Percentiles rank a stretch among this genome's conserved stretches.
Conservation (phyloP, 768 basidiomycete genomes). For the Agrocybe praecox region DNA sequence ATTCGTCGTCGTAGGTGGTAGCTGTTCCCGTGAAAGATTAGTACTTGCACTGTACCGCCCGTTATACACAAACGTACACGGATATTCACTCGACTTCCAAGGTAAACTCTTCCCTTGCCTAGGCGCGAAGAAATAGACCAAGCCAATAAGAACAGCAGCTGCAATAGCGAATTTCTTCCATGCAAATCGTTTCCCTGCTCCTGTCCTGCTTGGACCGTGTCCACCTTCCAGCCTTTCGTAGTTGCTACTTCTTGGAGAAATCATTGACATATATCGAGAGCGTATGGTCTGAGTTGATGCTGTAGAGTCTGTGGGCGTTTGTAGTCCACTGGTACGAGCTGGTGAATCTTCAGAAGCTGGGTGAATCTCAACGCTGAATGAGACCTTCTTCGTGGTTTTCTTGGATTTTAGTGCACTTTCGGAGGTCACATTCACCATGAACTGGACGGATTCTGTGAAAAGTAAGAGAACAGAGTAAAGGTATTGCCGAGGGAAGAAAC, state of each 20-base stretch:
- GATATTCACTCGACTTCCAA: slow-evolving; percentile 15
- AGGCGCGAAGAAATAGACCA: slow-evolving; percentile 74
- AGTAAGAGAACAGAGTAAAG: too few relatives aligned
- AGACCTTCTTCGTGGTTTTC: slow-evolving; percentile 12
- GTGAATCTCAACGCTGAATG: slow-evolving; percentile 14
- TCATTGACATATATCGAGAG: slow-evolving; percentile 17
- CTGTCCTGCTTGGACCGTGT: slow-evolving; percentile 44
- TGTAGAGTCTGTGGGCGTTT: slow-evolving; percentile 7
- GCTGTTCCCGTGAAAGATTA: not conserved
- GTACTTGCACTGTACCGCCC: not conserved
- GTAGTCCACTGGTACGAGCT: slow-evolving; percentile 9
- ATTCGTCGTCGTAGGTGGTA: slow-evolving; percentile 14
- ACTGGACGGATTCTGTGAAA: not conserved
- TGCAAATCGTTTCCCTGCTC: slow-evolving; percentile 31
- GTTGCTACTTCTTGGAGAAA: slow-evolving; percentile 30
- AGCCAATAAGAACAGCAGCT: slow-evolving; percentile 52
- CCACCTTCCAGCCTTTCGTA: slow-evolving; percentile 34
- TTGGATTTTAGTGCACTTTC: slow-evolving; percentile 13
- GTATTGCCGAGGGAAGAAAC: too few relatives aligned
- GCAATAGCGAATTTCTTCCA: slow-evolving; percentile 75
- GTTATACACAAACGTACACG: slow-evolving; percentile 6
- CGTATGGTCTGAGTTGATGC: slow-evolving; percentile 9
- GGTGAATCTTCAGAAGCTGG: slow-evolving; percentile 4
- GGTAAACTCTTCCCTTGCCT: slow-evolving; percentile 28
- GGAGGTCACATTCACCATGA: slow-evolving; percentile 20